phyloP scores from a whole-genome alignment of 441 rosid species.

The Biscutella auriculata region DNA sequence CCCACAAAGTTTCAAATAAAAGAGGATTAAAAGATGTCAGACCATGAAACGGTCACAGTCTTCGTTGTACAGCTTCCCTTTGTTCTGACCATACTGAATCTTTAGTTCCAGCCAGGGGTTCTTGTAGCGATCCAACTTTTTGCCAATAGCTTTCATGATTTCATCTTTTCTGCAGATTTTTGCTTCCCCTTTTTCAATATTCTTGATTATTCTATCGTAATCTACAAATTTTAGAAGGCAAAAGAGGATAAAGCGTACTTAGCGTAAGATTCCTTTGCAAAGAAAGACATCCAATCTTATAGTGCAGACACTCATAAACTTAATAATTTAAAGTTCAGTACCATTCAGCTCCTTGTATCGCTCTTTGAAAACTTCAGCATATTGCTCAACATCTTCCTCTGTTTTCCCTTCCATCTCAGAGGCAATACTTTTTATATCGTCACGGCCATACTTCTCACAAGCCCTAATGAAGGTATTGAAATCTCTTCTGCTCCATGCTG shows the following conservation, averaged over 20 bases:
- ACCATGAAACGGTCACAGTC: constrained; percentile 99
- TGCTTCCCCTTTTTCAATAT: constrained; percentile 95
- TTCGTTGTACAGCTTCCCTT: constrained; percentile 95
- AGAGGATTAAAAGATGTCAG: neutral
- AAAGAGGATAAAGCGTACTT: neutral
- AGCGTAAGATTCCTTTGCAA: neutral
- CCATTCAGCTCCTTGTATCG: constrained; percentile 89
- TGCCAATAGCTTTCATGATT: constrained; percentile 97
- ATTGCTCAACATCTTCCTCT: constrained; percentile 89
- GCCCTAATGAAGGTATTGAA: constrained; percentile 84
- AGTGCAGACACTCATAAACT: neutral
- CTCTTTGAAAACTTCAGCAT: constrained; percentile 78
- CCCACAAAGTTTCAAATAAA: neutral
- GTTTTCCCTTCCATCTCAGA: constrained; percentile 95
- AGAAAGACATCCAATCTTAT: neutral
- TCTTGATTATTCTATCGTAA: constrained; percentile 93
- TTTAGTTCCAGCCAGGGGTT: constrained; percentile 97
- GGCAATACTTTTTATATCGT: constrained; percentile 69
- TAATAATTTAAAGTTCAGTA: constrained; percentile 16
- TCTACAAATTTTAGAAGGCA: constrained; percentile 29
- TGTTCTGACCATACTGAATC: constrained; percentile 98
- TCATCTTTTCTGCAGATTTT: constrained; percentile 93
- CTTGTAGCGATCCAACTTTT: constrained; percentile 94
- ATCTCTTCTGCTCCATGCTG: constrained; percentile 94
- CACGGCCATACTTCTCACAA: constrained; percentile 92